Percentiles rank a stretch among this genome's conserved stretches.
Conservation (phyloP, 441 rosid species). For the Pelargonium fulgidum region DNA sequence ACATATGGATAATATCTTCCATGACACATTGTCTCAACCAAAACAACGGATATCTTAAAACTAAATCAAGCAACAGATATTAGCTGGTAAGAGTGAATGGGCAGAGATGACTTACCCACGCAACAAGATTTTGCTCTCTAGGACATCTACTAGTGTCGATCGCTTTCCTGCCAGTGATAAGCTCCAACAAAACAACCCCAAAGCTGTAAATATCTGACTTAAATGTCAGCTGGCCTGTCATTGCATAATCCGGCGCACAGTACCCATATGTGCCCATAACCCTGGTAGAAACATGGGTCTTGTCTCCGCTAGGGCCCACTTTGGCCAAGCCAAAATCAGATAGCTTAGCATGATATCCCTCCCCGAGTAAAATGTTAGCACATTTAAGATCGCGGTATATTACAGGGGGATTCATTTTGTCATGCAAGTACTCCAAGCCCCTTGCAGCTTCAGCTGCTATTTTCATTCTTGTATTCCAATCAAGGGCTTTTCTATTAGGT, state of each 20-base stretch:
- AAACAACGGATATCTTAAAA: no score
- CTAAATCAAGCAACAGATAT: not conserved
- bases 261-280: conserved; percentile 77
- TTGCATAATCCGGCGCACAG: conserved; percentile 83
- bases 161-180: conserved; percentile 87
- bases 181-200: conserved; percentile 90
- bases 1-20: not conserved
- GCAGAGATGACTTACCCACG: conserved; percentile 54
- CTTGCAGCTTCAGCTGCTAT: conserved; percentile 95
- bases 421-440: conserved; percentile 82
- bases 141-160: conserved; percentile 59
- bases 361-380: conserved; percentile 77
- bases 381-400: conserved; percentile 89
- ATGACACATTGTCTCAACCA: not conserved
- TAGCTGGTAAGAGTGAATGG: not conserved
- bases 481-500: conserved; percentile 56
- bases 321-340: conserved; percentile 97
- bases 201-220: conserved; percentile 94
- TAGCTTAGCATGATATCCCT: conserved; percentile 71
- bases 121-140: conserved; percentile 83
- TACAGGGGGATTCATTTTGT: conserved; percentile 80
- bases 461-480: conserved; percentile 90
- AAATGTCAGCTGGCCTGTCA: conserved; percentile 93
- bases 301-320: conserved; percentile 91
- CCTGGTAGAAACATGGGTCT: conserved; percentile 87